Conservation (phyloP, 768 basidiomycete genomes). For the Suillus ampliporus region DNA sequence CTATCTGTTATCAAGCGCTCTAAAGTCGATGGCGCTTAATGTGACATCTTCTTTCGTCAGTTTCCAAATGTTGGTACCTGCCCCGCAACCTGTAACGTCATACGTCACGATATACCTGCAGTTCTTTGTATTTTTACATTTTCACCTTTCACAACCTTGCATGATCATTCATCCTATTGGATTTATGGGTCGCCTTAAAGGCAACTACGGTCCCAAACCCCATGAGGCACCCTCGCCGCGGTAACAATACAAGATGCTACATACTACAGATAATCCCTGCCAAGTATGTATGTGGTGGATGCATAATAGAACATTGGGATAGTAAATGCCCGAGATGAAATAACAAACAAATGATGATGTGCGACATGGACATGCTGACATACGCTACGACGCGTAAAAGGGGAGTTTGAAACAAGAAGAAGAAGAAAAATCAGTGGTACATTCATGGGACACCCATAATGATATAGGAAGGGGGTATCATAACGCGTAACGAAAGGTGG, state of each 20-base stretch:
- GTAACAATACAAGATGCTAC: slow-evolving; percentile 11
- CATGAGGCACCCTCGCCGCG: slow-evolving; percentile 1
- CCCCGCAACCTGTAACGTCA: slow-evolving; percentile 2
- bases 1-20: slow-evolving; percentile 16
- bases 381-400: neutral
- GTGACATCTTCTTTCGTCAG: neutral
- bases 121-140: neutral
- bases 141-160: neutral
- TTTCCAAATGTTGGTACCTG: slow-evolving; percentile 7
- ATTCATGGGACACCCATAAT: neutral
- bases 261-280: slow-evolving; percentile 5
- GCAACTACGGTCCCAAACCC: slow-evolving; percentile 1
- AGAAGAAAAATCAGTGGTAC: neutral
- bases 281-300: neutral
- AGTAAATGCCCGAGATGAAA: slow-evolving; percentile 3
- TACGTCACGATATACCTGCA: neutral
- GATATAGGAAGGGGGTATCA: slow-evolving; percentile 10
- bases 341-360: slow-evolving; percentile 4
- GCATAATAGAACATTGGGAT: slow-evolving; percentile 7
- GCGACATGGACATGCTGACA: neutral
- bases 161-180: neutral
- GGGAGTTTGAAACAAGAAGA: slow-evolving; percentile 3
- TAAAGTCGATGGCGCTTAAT: slow-evolving; percentile 1
- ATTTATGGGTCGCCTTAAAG: slow-evolving; percentile 1
- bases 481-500: neutral